phyloP scores from a whole-genome alignment of 257 asterid genomes.

The Nicotiana undulata region DNA sequence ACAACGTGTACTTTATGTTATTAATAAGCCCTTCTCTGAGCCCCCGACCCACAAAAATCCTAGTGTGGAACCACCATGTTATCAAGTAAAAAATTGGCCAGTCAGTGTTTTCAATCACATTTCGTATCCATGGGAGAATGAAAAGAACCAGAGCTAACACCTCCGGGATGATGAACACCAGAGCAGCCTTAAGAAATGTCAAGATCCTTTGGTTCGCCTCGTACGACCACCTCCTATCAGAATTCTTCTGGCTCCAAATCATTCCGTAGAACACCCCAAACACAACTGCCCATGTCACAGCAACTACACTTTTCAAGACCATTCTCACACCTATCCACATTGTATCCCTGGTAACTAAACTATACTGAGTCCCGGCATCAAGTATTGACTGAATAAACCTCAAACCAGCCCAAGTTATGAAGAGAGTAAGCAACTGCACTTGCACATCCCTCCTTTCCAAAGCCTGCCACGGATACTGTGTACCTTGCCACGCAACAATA shows the following conservation, averaged over 20 bases:
- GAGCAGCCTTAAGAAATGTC: constrained; percentile 63
- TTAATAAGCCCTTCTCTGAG: constrained; percentile 84
- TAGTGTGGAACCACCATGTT: constrained; percentile 87
- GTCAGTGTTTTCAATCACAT: constrained; percentile 60
- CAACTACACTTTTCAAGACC: constrained; percentile 78
- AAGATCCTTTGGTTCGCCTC: constrained; percentile 62
- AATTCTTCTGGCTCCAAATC: constrained; percentile 81
- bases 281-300: constrained; percentile 64
- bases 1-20: constrained; percentile 59
- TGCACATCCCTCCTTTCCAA: constrained; percentile 61
- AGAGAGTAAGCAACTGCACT: constrained; percentile 69
- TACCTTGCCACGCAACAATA: constrained; percentile 76
- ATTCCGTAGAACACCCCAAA: constrained; percentile 72
- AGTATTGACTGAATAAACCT: constrained; percentile 80
- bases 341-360: constrained; percentile 73
- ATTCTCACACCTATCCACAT: constrained; percentile 72
- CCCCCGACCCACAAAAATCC: constrained; percentile 81
- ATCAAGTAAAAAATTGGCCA: constrained; percentile 49
- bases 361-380: constrained; percentile 97
- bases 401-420: constrained; percentile 88
- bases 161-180: constrained; percentile 68
- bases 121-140: constrained; percentile 77
- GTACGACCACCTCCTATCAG: constrained; percentile 59
- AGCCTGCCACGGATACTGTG: constrained; percentile 71
- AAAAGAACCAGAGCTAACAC: constrained; percentile 63